Evolutionary conservation across 2,329 filamentous ascomycete genomes (phyloP), one percentile per base, ranked within the genome.

Genomic region (Cordyceps cicadae): DNA sequence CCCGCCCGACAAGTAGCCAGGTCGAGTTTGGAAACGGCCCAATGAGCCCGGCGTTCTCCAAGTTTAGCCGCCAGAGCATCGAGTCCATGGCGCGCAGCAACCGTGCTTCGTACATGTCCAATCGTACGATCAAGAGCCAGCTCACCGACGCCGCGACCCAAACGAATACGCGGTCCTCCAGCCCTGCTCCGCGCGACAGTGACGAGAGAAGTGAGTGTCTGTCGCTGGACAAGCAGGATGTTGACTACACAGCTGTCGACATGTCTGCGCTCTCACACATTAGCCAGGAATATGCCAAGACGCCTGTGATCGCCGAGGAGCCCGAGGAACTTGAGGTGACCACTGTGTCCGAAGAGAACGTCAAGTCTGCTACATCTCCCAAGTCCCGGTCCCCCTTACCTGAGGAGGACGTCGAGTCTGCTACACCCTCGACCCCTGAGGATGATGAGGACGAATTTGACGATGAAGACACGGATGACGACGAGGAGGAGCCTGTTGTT

Each of bases 11-110:
- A 26, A 91, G 87, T 76, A 90, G 87, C 62, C 84, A 88, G 66
- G 95, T 97, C 71, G 90, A 93, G 69, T 94, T 90, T 73, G 86
- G 86, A 65, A 89, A 90, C 3, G 85, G 81, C 57, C 88, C 90
- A 1, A 84, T 84, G 11, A 96, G 90, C 71, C 90, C 92, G 1
- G 76, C 86, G n/a, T 82, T 79, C 61, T 76, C 77, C 56, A 80
- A 77, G 62, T 81, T 80, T 63, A 73, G 86, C 76, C 72, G 88
- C 63, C 85, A 84, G 69, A 96, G 90, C 73, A 76, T 86, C 24
- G 88, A 92, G 64, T 88, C 87, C 11, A 71, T 76, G 17, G 78
- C 79, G 5, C 74, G 80, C 59, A 89, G 85, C 69, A 85, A 88
- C 67, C 80, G 87, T 59, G 87, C 84, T 65, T 96, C 90, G 72